phyloP scores from a whole-genome alignment of 2,329 filamentous ascomycete genomes.

The Tolypocladium ovalisporum region DNA sequence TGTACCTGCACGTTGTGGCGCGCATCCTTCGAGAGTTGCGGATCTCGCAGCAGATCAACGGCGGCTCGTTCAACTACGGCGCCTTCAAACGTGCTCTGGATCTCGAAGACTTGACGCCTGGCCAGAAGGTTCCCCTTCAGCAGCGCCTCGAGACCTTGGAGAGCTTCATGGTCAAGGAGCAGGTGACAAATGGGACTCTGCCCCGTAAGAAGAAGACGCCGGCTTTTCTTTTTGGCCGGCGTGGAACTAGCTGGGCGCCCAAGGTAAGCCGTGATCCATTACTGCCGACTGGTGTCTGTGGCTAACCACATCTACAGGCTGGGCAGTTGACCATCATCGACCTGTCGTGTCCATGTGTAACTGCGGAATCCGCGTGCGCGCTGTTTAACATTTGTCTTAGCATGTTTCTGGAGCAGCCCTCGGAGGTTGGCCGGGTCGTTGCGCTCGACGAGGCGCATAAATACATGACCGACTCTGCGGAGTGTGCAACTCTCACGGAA shows the following conservation, averaged over 20 bases:
- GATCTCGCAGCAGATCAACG: conserved; percentile 26
- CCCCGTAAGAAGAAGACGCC: not conserved
- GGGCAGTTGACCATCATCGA: conserved; percentile 42
- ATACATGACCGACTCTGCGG: conserved; percentile 48
- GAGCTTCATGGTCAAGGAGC: conserved; percentile 34
- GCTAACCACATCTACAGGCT: conserved; percentile 4
- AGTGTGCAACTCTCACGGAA: conserved; percentile 48
- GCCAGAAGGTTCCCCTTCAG: conserved; percentile 42
- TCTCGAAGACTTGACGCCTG: conserved; percentile 25
- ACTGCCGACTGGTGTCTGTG: not conserved
- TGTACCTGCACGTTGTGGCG: conserved; percentile 47
- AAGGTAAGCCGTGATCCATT: conserved; percentile 4
- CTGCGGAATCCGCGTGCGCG: conserved; percentile 53
- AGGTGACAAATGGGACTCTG: conserved; percentile 2
- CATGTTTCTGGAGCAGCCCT: conserved; percentile 47
- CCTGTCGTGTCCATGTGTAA: conserved; percentile 61
- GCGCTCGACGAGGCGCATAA: conserved; percentile 74
- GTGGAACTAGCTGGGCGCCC: conserved; percentile 9
- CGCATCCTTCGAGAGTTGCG: conserved; percentile 47
- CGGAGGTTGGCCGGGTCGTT: conserved; percentile 43
- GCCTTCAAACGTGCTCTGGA: conserved; percentile 27
- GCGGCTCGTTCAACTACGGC: conserved; percentile 34
- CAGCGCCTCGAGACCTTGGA: conserved; percentile 35
- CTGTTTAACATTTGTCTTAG: conserved; percentile 63
- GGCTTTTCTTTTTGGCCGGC: not conserved